Base-by-base conservation (phyloP, 176 grass and related monocot genomes). In the Cenchrus purpureus region DNA sequence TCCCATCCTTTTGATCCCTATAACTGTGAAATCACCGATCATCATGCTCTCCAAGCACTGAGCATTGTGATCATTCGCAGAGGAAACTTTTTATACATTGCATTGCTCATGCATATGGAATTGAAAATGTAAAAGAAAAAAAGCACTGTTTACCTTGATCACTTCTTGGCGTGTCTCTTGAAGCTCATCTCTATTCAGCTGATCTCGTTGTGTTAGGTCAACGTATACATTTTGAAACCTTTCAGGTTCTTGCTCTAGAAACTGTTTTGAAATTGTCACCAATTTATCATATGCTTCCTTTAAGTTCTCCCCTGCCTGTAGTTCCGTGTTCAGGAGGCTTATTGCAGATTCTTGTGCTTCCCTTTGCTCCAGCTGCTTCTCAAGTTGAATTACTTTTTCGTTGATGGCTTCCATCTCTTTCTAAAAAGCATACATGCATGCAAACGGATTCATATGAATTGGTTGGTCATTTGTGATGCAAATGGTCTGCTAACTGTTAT, bases 1-100 rank as follows among this genome's bases (percentile, higher is more conserved):
- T 10, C 84, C 82, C 83, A 93, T 87, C 49, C 55, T 85, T 86
- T 84, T 73, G 65, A 79, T 81, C 34, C 82, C 79, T 77, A 86
- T 70, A 80, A 22, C 16, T 3, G 28, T 17, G 54, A 16, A 0
- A 8, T 42, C 42, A 6, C 0, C 14, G 20, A 42, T 89, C 59
- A 1, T n/a, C 70, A 37, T 12, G 34, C 50, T 61, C 77, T 89
- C 63, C 0, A 74, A 51, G 43, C 63, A 78, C 87, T 89, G 54
- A 52, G 54, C 44, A 52, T 59, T 68, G 63, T 75, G 20, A 79
- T 40, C 13, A 74, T 73, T 58, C 19, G 45, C 17, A 4, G 10
- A 46, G 6, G 10, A 49, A 55, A 55, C 16, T 25, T 69, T 83
- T 65, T 64, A 65, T 58, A 29, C 56, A 80, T 44, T 43, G 13